Base-by-base conservation (phyloP, 768 basidiomycete species). In the Boletus fagicola region DNA sequence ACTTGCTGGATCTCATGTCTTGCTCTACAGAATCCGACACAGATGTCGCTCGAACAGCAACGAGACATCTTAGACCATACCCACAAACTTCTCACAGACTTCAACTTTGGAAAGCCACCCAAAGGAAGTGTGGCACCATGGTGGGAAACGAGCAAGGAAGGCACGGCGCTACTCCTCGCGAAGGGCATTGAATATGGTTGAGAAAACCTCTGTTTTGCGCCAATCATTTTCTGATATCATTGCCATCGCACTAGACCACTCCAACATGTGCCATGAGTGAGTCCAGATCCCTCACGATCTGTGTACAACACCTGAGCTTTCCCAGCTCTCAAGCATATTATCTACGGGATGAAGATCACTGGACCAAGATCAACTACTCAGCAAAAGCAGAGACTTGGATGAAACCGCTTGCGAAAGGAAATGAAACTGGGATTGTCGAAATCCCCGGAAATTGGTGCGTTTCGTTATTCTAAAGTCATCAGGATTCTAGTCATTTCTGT, bases 71-170 rank as follows among this genome's bases (percentile, higher is more conserved):
- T 90, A 38, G 82, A 87, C 52, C 76, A 86, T 62, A 88, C 86
- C 0, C 78, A 80, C 69, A 74, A 81, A 20, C 74, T 87, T n/a
- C 72, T 89, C 42, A 87, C 86, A 1, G 76, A 78, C 13, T 89
- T 89, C 65, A 87, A 86, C 65, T 71, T 80, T 57, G 83, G 83
- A 26, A 69, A 78, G 16, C 75, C 83, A 24, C 84, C 84, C 0
- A 83, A 81, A 66, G 85, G 84, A 39, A 82, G 80, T 49, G 86
- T 88, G 35, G 88, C 87, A 1, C 88, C 87, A 0, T 91, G 88
- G 87, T 91, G 88, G 88, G 89, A 91, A 68, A 82, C 82, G 3
- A 85, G 82, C 69, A 83, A 80, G 59, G 86, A 87, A 68, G 84
- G 84, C 4, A 83, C 82, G 0, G 71, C 80, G 16, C 74, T 90